Evolutionary conservation across 805 yeast genomes (phyloP), one percentile per base, ranked within the genome.

Genomic region (Metschnikowia peoriensis): DNA sequence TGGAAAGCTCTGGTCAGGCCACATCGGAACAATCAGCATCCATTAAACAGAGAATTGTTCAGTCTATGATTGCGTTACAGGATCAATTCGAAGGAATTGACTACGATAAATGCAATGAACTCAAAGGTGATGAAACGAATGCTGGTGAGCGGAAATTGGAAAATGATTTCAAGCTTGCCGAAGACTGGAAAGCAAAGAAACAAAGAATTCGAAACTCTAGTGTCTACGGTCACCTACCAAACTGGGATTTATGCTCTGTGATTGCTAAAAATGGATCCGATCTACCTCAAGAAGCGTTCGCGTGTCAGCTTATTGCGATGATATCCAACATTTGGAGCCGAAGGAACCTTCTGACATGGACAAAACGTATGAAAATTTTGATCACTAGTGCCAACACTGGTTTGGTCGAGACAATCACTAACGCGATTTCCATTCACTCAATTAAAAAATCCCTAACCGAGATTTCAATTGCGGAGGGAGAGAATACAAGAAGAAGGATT

Each of bases 221-320:
- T 47, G 81, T 83, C 8, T 91, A 76, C 64, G 99, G 99, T 0
- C 94, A 91, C 64, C 68, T 88, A 34, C 88, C 86, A 28, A 88
- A 90, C 66, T 94, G 99, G 99, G 97, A 94, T 56, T 68, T 94
- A 39, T 90, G 93, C 59, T 92, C 97, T 0, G 97, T 93, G 2
- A 94, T 94, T 65, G 97, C 96, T 11, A 94, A 94, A 65, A 93
- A 96, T 32, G 99, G 99, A 37, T 93, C 88, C 63, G 99, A 94
- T 70, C 69, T 94, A 47, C 88, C 97, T 27, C 99, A 94, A 66
- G 99, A 94, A 68, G 97, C 99, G 0, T 91, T 94, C 76, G 99
- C 99, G 0, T 91, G 97, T 57, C 99, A 94, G 67, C 68, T 94
- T 42, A 93, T 94, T 47, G 86, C 88, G 55, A 86, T 96, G 27